Conservation (phyloP, 495 filamentous ascomycete species). For the Aspergillus panamensis region DNA sequence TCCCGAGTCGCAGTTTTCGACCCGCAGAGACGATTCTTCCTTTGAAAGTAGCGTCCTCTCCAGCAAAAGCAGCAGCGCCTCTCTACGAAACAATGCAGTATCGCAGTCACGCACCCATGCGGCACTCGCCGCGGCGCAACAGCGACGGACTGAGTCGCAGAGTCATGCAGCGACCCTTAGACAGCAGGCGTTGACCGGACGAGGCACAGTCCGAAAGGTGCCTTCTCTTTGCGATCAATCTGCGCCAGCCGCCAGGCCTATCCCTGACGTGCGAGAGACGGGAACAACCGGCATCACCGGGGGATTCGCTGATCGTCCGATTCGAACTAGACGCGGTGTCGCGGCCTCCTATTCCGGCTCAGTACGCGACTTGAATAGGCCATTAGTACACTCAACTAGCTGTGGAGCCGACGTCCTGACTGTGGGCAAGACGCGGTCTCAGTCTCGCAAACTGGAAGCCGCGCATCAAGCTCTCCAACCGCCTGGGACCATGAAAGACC, state of each 20-base stretch:
- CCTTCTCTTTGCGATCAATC: conserved; percentile 30
- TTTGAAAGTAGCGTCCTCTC: conserved; percentile 36
- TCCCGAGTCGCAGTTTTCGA: conserved; percentile 26
- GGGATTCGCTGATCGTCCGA: conserved; percentile 43
- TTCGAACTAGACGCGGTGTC: conserved; percentile 37
- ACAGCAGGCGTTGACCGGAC: conserved; percentile 39
- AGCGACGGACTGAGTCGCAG: conserved; percentile 39
- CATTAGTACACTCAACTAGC: conserved; percentile 30
- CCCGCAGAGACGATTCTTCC: conserved; percentile 30
- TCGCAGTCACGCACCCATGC: conserved; percentile 39
- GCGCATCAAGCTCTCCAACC: conserved; percentile 26
- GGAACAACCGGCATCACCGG: conserved; percentile 26
- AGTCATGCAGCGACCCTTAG: conserved; percentile 49
- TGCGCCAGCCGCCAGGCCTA: conserved; percentile 14
- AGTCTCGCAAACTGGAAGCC: conserved; percentile 41
- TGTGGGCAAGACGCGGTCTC: conserved; percentile 47
- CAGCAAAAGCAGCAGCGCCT: conserved; percentile 26
- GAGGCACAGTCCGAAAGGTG: conserved; percentile 30
- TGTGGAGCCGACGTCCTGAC: conserved; percentile 36
- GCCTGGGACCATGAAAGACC: conserved; percentile 21
- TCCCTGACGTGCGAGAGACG: conserved; percentile 22
- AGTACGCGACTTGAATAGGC: conserved; percentile 30
- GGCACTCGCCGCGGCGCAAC: conserved; percentile 42
- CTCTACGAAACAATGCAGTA: conserved; percentile 25
- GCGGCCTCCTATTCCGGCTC: conserved; percentile 38